phyloP scores from a whole-genome alignment of 2,329 filamentous ascomycete genomes.

The Aspergillus luchuensis region DNA sequence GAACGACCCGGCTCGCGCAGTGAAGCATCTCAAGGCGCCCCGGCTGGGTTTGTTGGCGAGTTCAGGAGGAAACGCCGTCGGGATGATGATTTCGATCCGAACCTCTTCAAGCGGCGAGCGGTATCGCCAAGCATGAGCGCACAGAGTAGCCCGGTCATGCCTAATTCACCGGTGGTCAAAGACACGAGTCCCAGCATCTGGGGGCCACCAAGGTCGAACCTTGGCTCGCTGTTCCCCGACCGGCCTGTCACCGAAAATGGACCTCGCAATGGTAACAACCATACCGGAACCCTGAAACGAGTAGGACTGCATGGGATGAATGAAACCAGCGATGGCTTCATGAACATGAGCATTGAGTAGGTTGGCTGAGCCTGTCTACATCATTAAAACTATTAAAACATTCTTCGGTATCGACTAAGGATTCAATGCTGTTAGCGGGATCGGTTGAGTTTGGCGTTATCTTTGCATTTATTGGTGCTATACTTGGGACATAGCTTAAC shows the following conservation, averaged over 20 bases:
- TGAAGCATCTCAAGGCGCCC: slow-evolving; percentile 45
- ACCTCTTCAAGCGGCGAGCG: slow-evolving; percentile 85
- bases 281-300: slow-evolving; percentile 52
- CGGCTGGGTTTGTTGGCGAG: slow-evolving; percentile 64
- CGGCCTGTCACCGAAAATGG: slow-evolving; percentile 54
- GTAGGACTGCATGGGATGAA: slow-evolving; percentile 90
- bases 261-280: slow-evolving; percentile 51
- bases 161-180: slow-evolving; percentile 76
- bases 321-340: slow-evolving; percentile 91
- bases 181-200: slow-evolving; percentile 63
- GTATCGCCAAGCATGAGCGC: slow-evolving; percentile 90
- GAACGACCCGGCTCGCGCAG: slow-evolving; percentile 39
- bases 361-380: background rate
- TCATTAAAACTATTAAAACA: background rate
- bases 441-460: background rate
- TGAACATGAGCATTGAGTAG: slow-evolving; percentile 96
- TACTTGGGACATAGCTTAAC: background rate
- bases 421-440: background rate
- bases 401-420: no score
- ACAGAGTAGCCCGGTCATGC: slow-evolving; percentile 82
- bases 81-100: slow-evolving; percentile 87
- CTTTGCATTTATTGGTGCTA: background rate
- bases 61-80: slow-evolving; percentile 78
- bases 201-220: slow-evolving; percentile 69
- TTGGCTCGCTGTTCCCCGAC: slow-evolving; percentile 52